Percentiles rank a stretch among this genome's conserved stretches.
Conservation (phyloP, 331 rosid species). For the Rhamnella rubrinervis region DNA sequence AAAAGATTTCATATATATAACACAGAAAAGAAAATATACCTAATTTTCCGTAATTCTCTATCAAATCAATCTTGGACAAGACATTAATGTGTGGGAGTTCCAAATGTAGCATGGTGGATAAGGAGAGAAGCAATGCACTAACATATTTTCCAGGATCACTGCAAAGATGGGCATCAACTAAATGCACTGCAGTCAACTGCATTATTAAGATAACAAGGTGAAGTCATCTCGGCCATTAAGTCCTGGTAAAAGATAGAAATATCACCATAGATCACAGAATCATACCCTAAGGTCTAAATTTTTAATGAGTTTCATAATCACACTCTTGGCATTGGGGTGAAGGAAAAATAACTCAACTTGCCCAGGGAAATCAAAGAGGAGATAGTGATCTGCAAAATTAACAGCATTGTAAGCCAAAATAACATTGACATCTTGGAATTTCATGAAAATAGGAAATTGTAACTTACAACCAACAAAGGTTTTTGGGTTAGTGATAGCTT, state of each 20-base stretch:
- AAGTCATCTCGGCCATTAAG: conserved; percentile 3
- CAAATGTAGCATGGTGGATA: conserved; percentile 87
- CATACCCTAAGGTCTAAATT: conserved; percentile 75
- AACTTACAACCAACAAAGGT: not conserved
- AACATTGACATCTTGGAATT: not conserved
- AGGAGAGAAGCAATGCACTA: conserved; percentile 82
- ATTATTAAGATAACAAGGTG: conserved; percentile 27
- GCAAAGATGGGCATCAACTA: conserved; percentile 94
- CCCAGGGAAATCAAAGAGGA: conserved; percentile 97
- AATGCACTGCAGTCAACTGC: conserved; percentile 93
- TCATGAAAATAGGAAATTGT: not conserved
- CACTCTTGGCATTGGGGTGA: conserved; percentile 79
- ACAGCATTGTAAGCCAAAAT: conserved; percentile 22
- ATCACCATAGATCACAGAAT: conserved; percentile 20
- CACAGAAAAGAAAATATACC: conserved; percentile 38
- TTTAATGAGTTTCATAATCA: conserved; percentile 72
- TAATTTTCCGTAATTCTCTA: conserved; percentile 91
- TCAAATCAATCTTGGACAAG: conserved; percentile 87
- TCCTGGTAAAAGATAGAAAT: conserved; percentile 3
- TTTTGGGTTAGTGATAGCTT: not conserved
- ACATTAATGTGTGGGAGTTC: conserved; percentile 93
- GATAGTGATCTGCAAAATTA: conserved; percentile 76
- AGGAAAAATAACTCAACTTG: conserved; percentile 92
- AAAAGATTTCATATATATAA: conserved; percentile 7
- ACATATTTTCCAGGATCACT: conserved; percentile 94